Percentiles rank a stretch among this genome's conserved stretches.
Conservation (phyloP, 1,284 basidiomycete genomes). For the Uromyces viciae-fabae region DNA sequence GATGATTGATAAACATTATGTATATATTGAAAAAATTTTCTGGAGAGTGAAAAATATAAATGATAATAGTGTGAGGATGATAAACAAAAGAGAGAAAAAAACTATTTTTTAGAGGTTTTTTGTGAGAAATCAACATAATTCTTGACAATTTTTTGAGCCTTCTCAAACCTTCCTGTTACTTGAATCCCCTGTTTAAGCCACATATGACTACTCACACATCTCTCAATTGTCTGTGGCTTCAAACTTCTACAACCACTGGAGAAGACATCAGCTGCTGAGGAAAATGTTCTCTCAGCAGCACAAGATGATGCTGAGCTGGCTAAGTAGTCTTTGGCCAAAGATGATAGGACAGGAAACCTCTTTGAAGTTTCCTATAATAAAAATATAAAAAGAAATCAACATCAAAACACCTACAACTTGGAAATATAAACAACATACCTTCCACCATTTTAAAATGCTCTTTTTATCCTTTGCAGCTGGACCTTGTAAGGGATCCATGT, state of each 20-base stretch:
- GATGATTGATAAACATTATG: too few species aligned
- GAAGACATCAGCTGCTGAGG: conserved; percentile 7
- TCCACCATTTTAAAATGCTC: neutral
- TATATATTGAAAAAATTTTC: too few species aligned
- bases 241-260: neutral
- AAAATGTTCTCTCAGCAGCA: conserved; percentile 10
- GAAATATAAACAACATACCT: neutral
- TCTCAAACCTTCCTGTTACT: neutral
- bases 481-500: neutral
- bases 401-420: too few species aligned
- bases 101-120: conserved; percentile 7
- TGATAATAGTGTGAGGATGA: too few species aligned
- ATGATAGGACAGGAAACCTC: neutral
- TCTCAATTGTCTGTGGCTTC: neutral
- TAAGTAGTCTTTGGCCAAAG: conserved; percentile 2
- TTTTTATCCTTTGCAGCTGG: neutral
- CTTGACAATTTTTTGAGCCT: neutral
- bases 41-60: too few species aligned
- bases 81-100: neutral
- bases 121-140: neutral
- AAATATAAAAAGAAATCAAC: neutral
- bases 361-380: neutral
- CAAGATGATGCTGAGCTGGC: neutral
- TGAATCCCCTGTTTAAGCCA: conserved; percentile 7
- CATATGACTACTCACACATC: conserved; percentile 9